Conservation (phyloP, 192 early-diverging fungal species). For the Coemansia sp. region DNA sequence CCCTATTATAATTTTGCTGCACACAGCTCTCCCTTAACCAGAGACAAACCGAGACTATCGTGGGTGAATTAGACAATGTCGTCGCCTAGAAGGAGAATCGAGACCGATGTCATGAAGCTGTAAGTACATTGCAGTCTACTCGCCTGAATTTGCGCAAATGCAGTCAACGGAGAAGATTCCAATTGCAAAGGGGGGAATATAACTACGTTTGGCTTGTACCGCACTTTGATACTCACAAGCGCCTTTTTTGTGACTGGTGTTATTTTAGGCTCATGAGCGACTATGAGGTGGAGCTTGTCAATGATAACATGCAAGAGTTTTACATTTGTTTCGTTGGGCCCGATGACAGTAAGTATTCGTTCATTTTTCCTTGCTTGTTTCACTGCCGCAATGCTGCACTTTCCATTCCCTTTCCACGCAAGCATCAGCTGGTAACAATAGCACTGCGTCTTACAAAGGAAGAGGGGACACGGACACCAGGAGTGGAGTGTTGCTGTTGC, state of each 20-base stretch:
- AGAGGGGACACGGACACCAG: too few species aligned
- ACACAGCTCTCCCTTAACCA: not conserved
- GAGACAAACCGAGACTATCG: not conserved
- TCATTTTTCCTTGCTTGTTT: not conserved
- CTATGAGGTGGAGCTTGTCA: constrained; percentile 97
- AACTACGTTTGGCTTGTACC: not conserved
- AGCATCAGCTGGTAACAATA: not conserved
- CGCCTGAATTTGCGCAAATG: not conserved
- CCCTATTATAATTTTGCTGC: not conserved
- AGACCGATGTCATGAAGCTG: constrained; percentile 99
- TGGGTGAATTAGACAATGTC: constrained; percentile 64
- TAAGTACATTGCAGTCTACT: constrained; percentile 50
- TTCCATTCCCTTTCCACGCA: constrained; percentile 1
- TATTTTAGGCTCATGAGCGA: constrained; percentile 92
- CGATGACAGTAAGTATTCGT: constrained; percentile 77
- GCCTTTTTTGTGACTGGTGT: not conserved
- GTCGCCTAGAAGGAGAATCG: constrained; percentile 90
- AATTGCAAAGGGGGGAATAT: too few species aligned
- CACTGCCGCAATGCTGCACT: not conserved
- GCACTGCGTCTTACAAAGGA: not conserved
- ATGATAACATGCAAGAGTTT: constrained; percentile 99
- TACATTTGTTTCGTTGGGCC: constrained; percentile 94
- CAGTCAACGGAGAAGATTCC: not conserved
- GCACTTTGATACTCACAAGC: not conserved
- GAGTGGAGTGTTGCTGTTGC: too few species aligned